These are phyloP conservation scores for Evernia prunastri DNA, from an alignment of 495 filamentous ascomycete species.

Conservation along the genomic window DNA sequence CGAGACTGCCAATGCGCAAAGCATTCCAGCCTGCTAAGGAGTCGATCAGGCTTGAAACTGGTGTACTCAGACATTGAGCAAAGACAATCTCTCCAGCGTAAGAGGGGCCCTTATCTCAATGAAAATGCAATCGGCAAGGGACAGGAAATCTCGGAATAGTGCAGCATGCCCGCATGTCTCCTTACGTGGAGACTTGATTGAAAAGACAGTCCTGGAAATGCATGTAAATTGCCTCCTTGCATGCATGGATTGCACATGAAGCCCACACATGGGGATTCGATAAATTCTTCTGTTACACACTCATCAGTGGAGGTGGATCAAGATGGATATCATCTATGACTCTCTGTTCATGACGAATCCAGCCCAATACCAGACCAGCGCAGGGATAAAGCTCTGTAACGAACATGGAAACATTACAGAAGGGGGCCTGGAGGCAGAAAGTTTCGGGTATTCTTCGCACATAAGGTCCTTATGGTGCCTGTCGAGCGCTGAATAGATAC, in stretches of 20 bases:
- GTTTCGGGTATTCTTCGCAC: slow-evolving; percentile 1
- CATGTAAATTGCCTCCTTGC: slow-evolving; percentile 15
- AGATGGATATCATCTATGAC: slow-evolving; percentile 1
- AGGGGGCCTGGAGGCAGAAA: background rate
- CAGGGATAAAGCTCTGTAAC: slow-evolving; percentile 1
- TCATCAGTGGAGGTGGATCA: slow-evolving; percentile 15
- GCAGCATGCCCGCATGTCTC: slow-evolving; percentile 12
- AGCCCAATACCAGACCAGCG: slow-evolving; percentile 3
- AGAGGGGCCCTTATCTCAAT: slow-evolving; percentile 10
- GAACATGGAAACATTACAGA: slow-evolving; percentile 5
- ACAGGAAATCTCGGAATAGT: slow-evolving; percentile 8
- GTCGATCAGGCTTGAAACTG: slow-evolving; percentile 1
- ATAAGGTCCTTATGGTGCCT: slow-evolving; percentile 1
- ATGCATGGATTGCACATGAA: slow-evolving; percentile 13
- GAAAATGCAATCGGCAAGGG: slow-evolving; percentile 16
- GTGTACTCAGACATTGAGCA: slow-evolving; percentile 12
- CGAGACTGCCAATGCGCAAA: slow-evolving; percentile 12
- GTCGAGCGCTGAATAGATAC: slow-evolving; percentile 4
- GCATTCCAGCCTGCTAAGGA: slow-evolving; percentile 1
- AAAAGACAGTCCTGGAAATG: slow-evolving; percentile 10
- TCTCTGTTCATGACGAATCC: slow-evolving; percentile 2
- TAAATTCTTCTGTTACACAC: slow-evolving; percentile 11
- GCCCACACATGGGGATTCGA: slow-evolving; percentile 14
- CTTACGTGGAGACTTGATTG: slow-evolving; percentile 16
- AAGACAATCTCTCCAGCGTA: slow-evolving; percentile 15